Evolutionary conservation across 805 yeast species (phyloP).

Genomic region (Dipodascus albidus): DNA sequence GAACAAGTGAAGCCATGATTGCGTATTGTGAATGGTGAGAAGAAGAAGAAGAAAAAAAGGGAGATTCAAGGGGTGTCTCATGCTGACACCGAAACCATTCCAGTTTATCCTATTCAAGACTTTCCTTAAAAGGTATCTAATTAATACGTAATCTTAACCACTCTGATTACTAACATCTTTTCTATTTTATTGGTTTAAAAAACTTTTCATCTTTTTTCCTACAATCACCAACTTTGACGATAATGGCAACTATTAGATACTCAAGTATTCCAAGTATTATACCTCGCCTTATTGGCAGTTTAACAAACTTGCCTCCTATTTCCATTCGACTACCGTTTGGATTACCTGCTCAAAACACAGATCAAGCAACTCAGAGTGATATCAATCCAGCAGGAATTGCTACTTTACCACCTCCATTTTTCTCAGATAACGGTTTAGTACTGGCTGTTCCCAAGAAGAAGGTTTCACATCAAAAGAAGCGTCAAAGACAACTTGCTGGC

Average conservation of each 20-base stretch:
- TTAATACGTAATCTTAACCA: too few species aligned
- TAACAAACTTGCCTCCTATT: constrained; percentile 6
- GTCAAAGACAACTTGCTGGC: constrained; percentile 73
- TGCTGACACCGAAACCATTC: background rate
- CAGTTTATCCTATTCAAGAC: background rate
- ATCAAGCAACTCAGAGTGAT: background rate
- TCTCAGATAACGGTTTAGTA: constrained; percentile 50
- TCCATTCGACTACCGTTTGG: constrained; percentile 7
- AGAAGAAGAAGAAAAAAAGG: background rate
- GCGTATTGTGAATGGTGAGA: background rate
- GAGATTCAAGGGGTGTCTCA: constrained; percentile 4
- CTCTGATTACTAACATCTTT: too few species aligned
- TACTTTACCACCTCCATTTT: background rate
- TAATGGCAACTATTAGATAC: background rate
- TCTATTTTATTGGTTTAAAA: background rate
- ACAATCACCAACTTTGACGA: background rate
- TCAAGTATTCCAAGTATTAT: constrained; percentile 9
- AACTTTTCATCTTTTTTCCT: background rate
- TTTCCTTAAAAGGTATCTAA: background rate
- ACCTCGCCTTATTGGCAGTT: constrained; percentile 10
- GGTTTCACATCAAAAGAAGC: constrained; percentile 73
- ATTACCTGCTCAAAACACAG: background rate
- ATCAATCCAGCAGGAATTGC: constrained; percentile 2
- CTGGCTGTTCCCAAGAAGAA: constrained; percentile 93
- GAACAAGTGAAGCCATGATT: constrained; percentile 17